Conservation (phyloP, 1,284 basidiomycete species). For the Flammula alnicola region DNA sequence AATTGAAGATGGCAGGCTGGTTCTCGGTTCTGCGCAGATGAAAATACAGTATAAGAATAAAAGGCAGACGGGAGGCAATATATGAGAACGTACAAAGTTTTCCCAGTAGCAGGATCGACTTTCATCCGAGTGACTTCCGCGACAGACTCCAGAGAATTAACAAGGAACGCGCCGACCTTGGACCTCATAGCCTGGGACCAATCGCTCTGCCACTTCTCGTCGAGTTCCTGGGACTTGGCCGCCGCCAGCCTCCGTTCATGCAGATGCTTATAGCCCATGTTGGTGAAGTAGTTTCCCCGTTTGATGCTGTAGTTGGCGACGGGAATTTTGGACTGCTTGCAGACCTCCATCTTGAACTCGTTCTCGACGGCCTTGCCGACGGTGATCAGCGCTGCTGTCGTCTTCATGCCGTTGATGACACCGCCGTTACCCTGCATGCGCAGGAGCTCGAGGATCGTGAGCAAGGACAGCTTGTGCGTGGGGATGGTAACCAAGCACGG, state of each 20-base stretch:
- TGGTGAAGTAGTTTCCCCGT: slow-evolving; percentile 57
- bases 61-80: slow-evolving; percentile 1
- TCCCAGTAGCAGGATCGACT: slow-evolving; percentile 58
- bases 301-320: slow-evolving; percentile 45
- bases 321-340: slow-evolving; percentile 67
- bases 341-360: slow-evolving; percentile 87
- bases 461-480: slow-evolving; percentile 82
- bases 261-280: slow-evolving; percentile 59
- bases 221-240: slow-evolving; percentile 58
- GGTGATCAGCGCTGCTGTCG: slow-evolving; percentile 80
- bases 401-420: slow-evolving; percentile 88
- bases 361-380: slow-evolving; percentile 88
- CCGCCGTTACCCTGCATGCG: slow-evolving; percentile 81
- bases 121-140: slow-evolving; percentile 78
- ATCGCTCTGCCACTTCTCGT: slow-evolving; percentile 73
- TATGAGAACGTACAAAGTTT: slow-evolving; percentile 60
- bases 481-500: slow-evolving; percentile 81
- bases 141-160: slow-evolving; percentile 84
- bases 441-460: slow-evolving; percentile 93
- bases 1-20: slow-evolving; percentile 92
- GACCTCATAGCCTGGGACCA: slow-evolving; percentile 85
- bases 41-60: slow-evolving; percentile 2
- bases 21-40: slow-evolving; percentile 63
- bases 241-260: slow-evolving; percentile 65
- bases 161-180: slow-evolving; percentile 82